phyloP scores from a whole-genome alignment of 306 rosid genomes.

The Datisca glomerata region DNA sequence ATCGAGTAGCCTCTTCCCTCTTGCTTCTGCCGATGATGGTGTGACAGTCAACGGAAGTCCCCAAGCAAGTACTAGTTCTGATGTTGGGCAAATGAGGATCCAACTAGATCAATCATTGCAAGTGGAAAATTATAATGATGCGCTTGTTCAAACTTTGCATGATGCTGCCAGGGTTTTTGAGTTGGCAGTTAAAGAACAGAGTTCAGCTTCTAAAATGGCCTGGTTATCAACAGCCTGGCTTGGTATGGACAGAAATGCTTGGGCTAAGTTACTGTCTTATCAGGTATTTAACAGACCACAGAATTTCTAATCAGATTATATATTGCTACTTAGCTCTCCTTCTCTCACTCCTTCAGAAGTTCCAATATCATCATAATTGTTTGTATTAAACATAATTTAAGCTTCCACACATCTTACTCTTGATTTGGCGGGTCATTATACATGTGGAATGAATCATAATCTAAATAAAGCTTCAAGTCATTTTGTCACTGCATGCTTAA shows the following conservation, averaged over 20 bases:
- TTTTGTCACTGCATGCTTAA: no score
- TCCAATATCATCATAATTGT: no score
- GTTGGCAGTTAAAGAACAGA: constrained; percentile 69
- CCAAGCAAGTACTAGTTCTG: constrained; percentile 45
- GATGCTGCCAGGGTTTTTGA: constrained; percentile 92
- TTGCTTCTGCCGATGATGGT: constrained; percentile 72
- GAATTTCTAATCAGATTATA: background rate
- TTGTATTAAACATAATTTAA: no score
- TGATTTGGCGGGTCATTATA: no score
- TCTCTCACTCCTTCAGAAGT: background rate
- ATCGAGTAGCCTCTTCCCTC: constrained; percentile 27
- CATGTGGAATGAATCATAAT: no score
- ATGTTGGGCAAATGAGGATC: constrained; percentile 56
- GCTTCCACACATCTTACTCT: no score
- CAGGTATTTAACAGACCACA: no score
- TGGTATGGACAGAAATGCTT: constrained; percentile 79
- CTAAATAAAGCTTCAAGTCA: no score
- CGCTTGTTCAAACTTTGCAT: constrained; percentile 73
- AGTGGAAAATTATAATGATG: constrained; percentile 52
- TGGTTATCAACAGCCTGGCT: constrained; percentile 91
- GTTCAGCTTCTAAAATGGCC: constrained; percentile 31
- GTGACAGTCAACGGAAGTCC: constrained; percentile 67
- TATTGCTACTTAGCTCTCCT: background rate
- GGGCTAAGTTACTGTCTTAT: constrained; percentile 76
- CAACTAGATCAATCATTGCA: constrained; percentile 57